phyloP scores from a whole-genome alignment of 192 early-diverging fungal species.

The Chytriomyces sp. region DNA sequence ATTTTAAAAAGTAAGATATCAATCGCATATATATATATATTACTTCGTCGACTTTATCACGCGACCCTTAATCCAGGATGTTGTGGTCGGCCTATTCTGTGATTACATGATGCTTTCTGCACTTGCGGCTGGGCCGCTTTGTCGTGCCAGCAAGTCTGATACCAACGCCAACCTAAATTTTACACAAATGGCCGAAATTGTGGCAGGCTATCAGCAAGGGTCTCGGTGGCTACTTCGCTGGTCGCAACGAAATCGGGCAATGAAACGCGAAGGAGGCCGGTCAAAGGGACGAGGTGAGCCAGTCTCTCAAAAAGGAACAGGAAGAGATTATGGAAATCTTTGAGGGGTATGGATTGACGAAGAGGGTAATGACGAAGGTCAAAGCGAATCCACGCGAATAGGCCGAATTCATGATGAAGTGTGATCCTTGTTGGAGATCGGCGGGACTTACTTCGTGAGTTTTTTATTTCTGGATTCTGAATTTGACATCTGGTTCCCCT shows the following conservation, averaged over 20 bases:
- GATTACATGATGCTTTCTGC: slow-evolving; percentile 64
- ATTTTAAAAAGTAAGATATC: too few relatives aligned
- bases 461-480: not conserved
- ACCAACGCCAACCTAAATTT: too few relatives aligned
- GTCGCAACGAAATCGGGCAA: slow-evolving; percentile 62
- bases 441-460: slow-evolving; percentile 54
- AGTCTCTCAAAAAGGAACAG: slow-evolving; percentile 56
- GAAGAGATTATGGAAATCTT: slow-evolving; percentile 67
- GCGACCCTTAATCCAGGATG: slow-evolving; percentile 20
- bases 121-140: slow-evolving; percentile 59
- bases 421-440: slow-evolving; percentile 67
- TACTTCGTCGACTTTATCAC: too few relatives aligned
- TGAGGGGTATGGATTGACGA: slow-evolving; percentile 62
- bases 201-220: slow-evolving; percentile 51
- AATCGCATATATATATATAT: too few relatives aligned
- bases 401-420: slow-evolving; percentile 78
- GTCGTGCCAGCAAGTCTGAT: slow-evolving; percentile 66
- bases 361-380: slow-evolving; percentile 50
- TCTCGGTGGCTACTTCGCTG: slow-evolving; percentile 66
- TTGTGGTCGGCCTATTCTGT: slow-evolving; percentile 44
- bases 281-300: slow-evolving; percentile 54
- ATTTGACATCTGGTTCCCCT: slow-evolving; percentile 63
- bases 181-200: slow-evolving; percentile 45
- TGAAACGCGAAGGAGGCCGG: slow-evolving; percentile 60
- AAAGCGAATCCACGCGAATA: slow-evolving; percentile 53